These are phyloP conservation scores for Dothistroma septosporum DNA, from an alignment of 2,329 filamentous ascomycete genomes.

Conservation along the genomic window DNA sequence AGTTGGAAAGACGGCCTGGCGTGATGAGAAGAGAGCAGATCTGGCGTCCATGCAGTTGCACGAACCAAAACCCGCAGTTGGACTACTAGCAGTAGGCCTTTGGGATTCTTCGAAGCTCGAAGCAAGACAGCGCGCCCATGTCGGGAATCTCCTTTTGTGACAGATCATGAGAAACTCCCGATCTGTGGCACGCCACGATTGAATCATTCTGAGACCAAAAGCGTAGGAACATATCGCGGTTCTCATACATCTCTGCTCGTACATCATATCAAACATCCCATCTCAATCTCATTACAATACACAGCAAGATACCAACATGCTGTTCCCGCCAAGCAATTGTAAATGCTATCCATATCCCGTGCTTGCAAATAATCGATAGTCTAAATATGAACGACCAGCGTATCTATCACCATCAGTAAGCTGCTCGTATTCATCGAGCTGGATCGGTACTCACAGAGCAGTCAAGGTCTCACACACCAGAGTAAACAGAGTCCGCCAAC, in stretches of 20 bases:
- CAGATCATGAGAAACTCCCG: neutral
- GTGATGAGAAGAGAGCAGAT: too few relatives aligned
- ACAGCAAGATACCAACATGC: neutral
- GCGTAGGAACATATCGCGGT: neutral
- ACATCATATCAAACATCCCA: neutral
- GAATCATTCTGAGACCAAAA: neutral
- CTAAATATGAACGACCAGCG: constrained; percentile 10
- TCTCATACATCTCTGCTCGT: neutral
- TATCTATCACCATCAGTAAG: constrained; percentile 6
- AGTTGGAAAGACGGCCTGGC: too few relatives aligned
- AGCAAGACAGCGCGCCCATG: too few relatives aligned
- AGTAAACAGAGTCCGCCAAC: constrained; percentile 30
- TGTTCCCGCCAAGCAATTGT: neutral
- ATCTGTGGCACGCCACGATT: neutral
- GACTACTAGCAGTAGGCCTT: too few relatives aligned
- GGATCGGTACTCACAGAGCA: neutral
- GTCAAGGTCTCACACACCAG: constrained; percentile 25
- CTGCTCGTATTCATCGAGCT: neutral
- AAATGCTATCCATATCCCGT: neutral
- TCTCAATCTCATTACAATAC: neutral
- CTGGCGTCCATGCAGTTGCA: too few relatives aligned
- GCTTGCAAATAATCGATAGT: neutral
- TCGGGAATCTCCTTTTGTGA: neutral
- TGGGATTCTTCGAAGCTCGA: too few relatives aligned
- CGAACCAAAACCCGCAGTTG: too few relatives aligned